A percentile compares a stretch with the other conserved stretches of the same genome.
Evolutionary conservation across 148 eudicot species (phyloP).

Genomic region (Fagopyrum esculentum): DNA sequence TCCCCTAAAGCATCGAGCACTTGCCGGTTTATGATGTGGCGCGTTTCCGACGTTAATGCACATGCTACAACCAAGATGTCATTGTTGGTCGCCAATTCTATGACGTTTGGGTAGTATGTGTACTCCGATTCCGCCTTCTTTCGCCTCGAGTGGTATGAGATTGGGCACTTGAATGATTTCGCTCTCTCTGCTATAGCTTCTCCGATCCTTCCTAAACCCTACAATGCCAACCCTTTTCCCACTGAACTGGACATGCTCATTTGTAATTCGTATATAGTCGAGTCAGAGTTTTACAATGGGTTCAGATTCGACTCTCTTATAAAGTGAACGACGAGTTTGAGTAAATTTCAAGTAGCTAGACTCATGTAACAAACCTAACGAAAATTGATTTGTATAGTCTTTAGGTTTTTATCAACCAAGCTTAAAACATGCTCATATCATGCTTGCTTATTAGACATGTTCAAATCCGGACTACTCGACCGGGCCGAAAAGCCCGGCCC

Average conservation of each 20-base stretch:
- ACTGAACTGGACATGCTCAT: conserved; percentile 13
- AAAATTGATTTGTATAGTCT: too few species aligned
- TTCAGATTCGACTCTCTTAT: too few species aligned
- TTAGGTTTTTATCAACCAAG: too few species aligned
- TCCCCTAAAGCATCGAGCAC: conserved; percentile 22
- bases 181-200: conserved; percentile 25
- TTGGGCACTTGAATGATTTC: conserved; percentile 19
- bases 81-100: conserved; percentile 22
- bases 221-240: conserved; percentile 23
- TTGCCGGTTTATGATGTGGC: conserved; percentile 18
- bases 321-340: too few species aligned
- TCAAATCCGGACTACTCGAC: too few species aligned
- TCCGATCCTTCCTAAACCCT: conserved; percentile 27
- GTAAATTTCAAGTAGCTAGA: too few species aligned
- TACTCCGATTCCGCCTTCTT: conserved; percentile 12
- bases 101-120: conserved; percentile 12
- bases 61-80: conserved; percentile 19
- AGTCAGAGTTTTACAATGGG: too few species aligned
- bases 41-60: conserved; percentile 17
- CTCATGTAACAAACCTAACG: too few species aligned
- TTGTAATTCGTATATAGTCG: too few species aligned
- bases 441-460: too few species aligned
- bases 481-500: too few species aligned
- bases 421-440: too few species aligned
- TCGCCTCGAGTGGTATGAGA: conserved; percentile 15